phyloP scores from a whole-genome alignment of 441 rosid species.

The Aquilaria agallochum region DNA sequence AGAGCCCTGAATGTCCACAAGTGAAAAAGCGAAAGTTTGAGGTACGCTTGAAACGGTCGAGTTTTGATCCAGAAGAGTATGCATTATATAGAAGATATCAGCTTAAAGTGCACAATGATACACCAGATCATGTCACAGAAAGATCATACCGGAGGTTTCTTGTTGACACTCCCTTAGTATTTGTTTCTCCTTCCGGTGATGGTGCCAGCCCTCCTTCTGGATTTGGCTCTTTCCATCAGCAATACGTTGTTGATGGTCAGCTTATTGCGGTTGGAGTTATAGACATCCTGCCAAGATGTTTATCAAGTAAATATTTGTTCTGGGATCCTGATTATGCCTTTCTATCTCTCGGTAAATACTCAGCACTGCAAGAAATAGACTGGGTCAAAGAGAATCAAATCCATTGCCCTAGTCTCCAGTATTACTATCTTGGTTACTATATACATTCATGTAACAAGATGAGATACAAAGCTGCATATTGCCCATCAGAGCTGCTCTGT shows the following conservation, averaged over 20 bases:
- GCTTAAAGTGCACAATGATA: constrained; percentile 73
- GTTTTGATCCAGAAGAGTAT: constrained; percentile 84
- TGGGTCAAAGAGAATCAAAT: constrained; percentile 79
- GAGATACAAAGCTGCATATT: constrained; percentile 96
- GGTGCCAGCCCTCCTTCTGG: constrained; percentile 72
- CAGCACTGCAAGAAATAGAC: constrained; percentile 83
- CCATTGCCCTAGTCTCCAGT: constrained; percentile 69
- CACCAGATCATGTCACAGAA: constrained; percentile 55
- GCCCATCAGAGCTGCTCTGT: constrained; percentile 90
- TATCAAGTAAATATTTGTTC: constrained; percentile 91
- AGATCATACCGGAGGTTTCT: constrained; percentile 65
- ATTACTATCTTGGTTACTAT: constrained; percentile 95
- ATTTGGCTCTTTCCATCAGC: constrained; percentile 97
- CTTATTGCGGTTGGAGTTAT: constrained; percentile 92
- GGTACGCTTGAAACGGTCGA: constrained; percentile 72
- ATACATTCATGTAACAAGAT: constrained; percentile 93
- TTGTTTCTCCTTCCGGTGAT: constrained; percentile 62
- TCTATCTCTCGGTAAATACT: constrained; percentile 84
- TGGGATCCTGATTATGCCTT: constrained; percentile 96
- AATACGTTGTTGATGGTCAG: constrained; percentile 68
- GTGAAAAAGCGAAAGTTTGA: constrained; percentile 57
- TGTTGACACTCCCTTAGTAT: constrained; percentile 81
- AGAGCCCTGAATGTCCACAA: constrained; percentile 26
- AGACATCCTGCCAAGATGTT: constrained; percentile 87
- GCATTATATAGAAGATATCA: constrained; percentile 74